phyloP scores from a whole-genome alignment of 2,329 filamentous ascomycete species.

The Xylariaceae sp. region DNA sequence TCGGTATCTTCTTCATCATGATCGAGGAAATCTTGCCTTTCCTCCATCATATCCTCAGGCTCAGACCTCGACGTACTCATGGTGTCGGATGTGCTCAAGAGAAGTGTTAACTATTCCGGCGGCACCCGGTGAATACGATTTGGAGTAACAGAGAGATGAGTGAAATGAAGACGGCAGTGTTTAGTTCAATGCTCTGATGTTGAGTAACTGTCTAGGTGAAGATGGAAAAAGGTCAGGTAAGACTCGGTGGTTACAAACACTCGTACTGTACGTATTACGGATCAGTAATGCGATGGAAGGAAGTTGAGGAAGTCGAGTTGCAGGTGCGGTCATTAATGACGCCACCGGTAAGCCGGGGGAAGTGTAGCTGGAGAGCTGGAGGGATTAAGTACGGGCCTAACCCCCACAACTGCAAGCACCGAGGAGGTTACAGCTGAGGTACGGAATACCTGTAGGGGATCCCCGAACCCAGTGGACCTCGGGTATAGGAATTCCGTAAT shows the following conservation, averaged over 20 bases:
- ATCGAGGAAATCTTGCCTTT: slow-evolving; percentile 21
- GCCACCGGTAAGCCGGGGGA: neutral
- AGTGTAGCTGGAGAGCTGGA: too few relatives aligned
- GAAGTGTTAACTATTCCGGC: neutral
- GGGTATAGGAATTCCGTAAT: too few relatives aligned
- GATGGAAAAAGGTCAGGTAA: too few relatives aligned
- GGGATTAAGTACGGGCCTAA: too few relatives aligned
- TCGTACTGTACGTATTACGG: slow-evolving; percentile 6
- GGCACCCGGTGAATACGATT: neutral
- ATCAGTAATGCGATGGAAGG: neutral
- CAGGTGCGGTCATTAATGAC: neutral
- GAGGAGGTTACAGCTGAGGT: too few relatives aligned
- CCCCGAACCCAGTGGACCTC: too few relatives aligned
- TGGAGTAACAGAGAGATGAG: neutral
- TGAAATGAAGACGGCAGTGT: neutral
- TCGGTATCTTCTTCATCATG: slow-evolving; percentile 23
- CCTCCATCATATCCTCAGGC: slow-evolving; percentile 19
- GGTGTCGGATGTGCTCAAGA: neutral
- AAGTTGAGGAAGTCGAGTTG: neutral
- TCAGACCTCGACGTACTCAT: slow-evolving; percentile 25
- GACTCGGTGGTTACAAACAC: slow-evolving; percentile 1
- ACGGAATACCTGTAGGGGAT: too few relatives aligned
- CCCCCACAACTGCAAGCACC: too few relatives aligned
- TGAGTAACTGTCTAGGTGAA: too few relatives aligned
- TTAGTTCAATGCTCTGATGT: neutral